These are phyloP conservation scores for Candida broadrunensis DNA, from an alignment of 805 yeast species.

Conservation along the genomic window DNA sequence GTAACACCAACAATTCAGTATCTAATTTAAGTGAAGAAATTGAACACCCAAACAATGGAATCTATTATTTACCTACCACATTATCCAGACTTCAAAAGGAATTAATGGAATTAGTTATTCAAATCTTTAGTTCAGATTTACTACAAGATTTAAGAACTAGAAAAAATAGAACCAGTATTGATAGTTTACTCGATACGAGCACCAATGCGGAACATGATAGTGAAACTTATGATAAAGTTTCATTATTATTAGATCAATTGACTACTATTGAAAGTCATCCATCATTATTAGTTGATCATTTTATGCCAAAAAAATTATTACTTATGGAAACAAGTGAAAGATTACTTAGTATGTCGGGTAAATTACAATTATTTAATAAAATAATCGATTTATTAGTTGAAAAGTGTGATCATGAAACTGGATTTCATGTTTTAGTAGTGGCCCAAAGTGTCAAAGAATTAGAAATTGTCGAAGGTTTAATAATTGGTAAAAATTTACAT, in stretches of 20 bases:
- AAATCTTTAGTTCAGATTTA: conserved; percentile 25
- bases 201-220: conserved; percentile 6
- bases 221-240: conserved; percentile 29
- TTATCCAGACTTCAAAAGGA: conserved; percentile 33
- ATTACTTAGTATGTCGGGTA: conserved; percentile 54
- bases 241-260: conserved; percentile 44
- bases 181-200: conserved; percentile 27
- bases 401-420: conserved; percentile 8
- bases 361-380: conserved; percentile 53
- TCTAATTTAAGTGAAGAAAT: conserved; percentile 1
- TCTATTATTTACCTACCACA: conserved; percentile 33
- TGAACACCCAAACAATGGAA: conserved; percentile 18
- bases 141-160: conserved; percentile 17
- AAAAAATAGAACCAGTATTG: conserved; percentile 32
- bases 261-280: conserved; percentile 62
- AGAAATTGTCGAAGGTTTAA: conserved; percentile 73
- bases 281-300: conserved; percentile 70
- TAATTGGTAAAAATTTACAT: conserved; percentile 67
- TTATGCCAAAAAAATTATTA: conserved; percentile 66
- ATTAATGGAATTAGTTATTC: conserved; percentile 28
- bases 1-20: background rate
- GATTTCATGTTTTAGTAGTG: conserved; percentile 38
- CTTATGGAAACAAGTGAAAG: conserved; percentile 62
- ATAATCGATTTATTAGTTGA: conserved; percentile 38
- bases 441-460: conserved; percentile 66